A percentile compares a stretch with the other conserved stretches of the same genome.
Conservation (phyloP, 2,329 filamentous ascomycete genomes). For the Neonectria coccinea region DNA sequence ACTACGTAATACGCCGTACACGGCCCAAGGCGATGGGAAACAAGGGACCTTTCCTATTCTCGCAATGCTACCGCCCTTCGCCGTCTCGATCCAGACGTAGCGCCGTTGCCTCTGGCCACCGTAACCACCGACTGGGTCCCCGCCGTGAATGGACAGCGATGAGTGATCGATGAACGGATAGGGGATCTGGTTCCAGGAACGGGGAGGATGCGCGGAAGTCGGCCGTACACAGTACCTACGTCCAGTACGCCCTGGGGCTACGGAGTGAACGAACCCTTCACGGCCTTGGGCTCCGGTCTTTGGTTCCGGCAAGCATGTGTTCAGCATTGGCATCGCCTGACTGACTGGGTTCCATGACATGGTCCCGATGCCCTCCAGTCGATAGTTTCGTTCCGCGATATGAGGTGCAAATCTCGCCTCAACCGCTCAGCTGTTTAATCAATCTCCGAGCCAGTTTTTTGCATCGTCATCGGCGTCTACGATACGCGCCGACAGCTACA, state of each 20-base stretch:
- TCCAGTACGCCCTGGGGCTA: not conserved
- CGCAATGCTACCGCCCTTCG: conserved; percentile 27
- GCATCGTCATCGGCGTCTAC: not conserved
- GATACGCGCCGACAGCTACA: conserved; percentile 2
- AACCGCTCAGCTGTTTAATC: conserved; percentile 13
- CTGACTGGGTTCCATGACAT: conserved; percentile 28
- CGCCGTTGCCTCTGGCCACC: conserved; percentile 35
- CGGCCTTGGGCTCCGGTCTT: not conserved
- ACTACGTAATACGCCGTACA: not conserved
- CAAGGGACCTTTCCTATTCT: conserved; percentile 30
- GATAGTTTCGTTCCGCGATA: conserved; percentile 22
- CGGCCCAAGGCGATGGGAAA: conserved; percentile 6
- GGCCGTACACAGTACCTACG: conserved; percentile 14
- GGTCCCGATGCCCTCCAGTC: conserved; percentile 21
- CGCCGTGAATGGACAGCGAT: conserved; percentile 28
- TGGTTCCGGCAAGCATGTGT: conserved; percentile 11
- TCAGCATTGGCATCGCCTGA: conserved; percentile 30
- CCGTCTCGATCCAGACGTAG: conserved; percentile 25
- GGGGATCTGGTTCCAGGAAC: conserved; percentile 10
- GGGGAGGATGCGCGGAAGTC: conserved; percentile 24
- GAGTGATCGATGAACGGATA: conserved; percentile 14
- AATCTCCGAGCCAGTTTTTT: conserved; percentile 18
- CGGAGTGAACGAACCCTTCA: conserved; percentile 13
- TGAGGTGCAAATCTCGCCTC: conserved; percentile 29
- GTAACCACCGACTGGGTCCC: conserved; percentile 37